These are phyloP conservation scores for Trametes coccinea DNA, from an alignment of 768 basidiomycete species.

Conservation along the genomic window DNA sequence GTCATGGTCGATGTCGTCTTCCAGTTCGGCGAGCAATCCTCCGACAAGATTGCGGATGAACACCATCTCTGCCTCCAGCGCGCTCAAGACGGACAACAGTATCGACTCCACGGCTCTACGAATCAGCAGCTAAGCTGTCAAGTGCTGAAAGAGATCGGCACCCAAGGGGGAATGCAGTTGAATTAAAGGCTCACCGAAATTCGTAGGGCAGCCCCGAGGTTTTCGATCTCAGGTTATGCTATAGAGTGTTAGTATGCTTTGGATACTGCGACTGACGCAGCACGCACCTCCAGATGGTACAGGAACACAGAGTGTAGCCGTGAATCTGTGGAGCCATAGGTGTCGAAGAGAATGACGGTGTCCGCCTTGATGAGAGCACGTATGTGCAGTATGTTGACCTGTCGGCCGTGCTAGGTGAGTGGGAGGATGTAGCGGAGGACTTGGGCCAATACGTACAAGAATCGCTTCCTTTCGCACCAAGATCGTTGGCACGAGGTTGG, in stretches of 20 bases:
- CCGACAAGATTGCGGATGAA: slow-evolving; percentile 91
- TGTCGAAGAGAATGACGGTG: slow-evolving; percentile 88
- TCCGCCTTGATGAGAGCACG: slow-evolving; percentile 94
- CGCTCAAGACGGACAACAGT: slow-evolving; percentile 86
- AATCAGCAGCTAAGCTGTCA: slow-evolving; percentile 22
- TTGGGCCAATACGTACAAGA: slow-evolving; percentile 52
- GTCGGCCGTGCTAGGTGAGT: not conserved
- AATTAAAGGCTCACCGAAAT: slow-evolving; percentile 60
- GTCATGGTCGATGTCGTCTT: slow-evolving; percentile 94
- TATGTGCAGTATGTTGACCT: slow-evolving; percentile 95
- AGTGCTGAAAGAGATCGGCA: slow-evolving; percentile 14
- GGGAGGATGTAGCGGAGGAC: not conserved
- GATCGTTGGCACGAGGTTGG: slow-evolving; percentile 94
- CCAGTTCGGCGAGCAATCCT: slow-evolving; percentile 87
- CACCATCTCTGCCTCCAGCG: slow-evolving; percentile 94
- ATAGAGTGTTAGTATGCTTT: slow-evolving; percentile 6
- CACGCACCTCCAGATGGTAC: slow-evolving; percentile 77
- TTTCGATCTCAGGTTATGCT: slow-evolving; percentile 85
- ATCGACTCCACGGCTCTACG: slow-evolving; percentile 91
- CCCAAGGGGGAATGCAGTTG: slow-evolving; percentile 12
- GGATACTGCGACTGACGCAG: not conserved
- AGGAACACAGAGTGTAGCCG: slow-evolving; percentile 84
- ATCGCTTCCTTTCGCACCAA: slow-evolving; percentile 86
- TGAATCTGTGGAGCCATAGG: slow-evolving; percentile 85
- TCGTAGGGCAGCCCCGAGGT: slow-evolving; percentile 77